phyloP scores from a whole-genome alignment of 148 eudicot genomes.

The Vaccinium macrocarpon region DNA sequence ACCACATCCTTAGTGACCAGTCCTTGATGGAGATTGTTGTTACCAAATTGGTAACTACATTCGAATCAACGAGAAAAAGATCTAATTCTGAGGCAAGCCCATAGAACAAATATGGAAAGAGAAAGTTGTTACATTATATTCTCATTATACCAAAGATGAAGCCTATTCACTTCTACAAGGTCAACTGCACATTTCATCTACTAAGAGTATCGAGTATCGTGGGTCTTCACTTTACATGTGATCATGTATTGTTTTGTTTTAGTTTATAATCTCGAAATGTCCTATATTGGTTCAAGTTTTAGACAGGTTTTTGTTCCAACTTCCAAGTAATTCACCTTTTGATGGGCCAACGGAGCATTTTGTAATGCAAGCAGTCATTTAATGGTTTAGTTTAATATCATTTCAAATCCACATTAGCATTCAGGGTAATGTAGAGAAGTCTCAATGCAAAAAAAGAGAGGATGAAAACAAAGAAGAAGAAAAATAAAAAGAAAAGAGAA shows the following conservation, averaged over 20 bases:
- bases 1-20: neutral
- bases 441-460: neutral
- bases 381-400: neutral
- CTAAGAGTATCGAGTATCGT: neutral
- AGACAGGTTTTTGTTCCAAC: neutral
- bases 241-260: neutral
- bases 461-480: neutral
- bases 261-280: neutral
- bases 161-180: neutral
- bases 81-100: neutral
- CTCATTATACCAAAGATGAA: neutral
- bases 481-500: neutral
- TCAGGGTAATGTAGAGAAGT: neutral
- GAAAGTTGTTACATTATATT: neutral
- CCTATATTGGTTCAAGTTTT: neutral
- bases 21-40: neutral
- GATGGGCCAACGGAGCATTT: neutral
- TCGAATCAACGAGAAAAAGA: neutral
- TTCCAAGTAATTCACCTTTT: neutral
- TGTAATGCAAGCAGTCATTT: neutral
- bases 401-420: neutral
- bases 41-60: neutral
- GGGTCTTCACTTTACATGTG: neutral
- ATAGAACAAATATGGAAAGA: neutral
- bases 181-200: neutral